Evolutionary conservation across 1,284 basidiomycete species (phyloP), one percentile per base, ranked within the genome.

Genomic region (Sporisorium sorghi): DNA sequence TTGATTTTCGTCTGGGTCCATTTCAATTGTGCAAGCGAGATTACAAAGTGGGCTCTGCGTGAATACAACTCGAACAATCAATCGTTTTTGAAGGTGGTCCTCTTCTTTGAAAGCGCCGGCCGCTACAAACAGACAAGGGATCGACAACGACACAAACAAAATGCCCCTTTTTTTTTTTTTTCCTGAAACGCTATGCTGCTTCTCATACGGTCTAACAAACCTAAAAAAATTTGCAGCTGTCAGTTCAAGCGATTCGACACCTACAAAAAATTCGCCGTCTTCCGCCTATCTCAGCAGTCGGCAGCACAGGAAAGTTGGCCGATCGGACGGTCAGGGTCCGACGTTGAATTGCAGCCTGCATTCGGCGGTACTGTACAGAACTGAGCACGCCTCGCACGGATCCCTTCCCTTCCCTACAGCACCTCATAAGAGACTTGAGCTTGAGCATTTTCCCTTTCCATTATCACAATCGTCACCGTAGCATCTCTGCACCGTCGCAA

Each of bases 301-400:
- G 9, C 15, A 9, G 33, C 14, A 12, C 33, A 33, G 33, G 19
- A 23, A 23, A 8, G 33, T 5, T 37, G 3, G 49, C 32, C 35
- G 33, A n/a, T 40, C 44, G 44, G 54, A 48, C 17, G 24, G 12
- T 47, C 54, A 56, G 54, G 54, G 54, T 56, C 54, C 54, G 54
- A 47, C 33, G 7, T 14, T 28, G 24, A 12, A 23, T 23, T 40
- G 23, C 43, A 10, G 15, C 5, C 9, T 49, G 26, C 47, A 43
- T 43, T 23, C 14, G 26, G n/a, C 37, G 26, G 26, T 37, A 37
- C 35, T 2, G 37, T 40, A 37, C 23, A n/a, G 12, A 9, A 19
- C 7, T 12, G 8, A 11, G 32, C 8, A 3, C 3, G 17, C 21
- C 40, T 35, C 49, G 56, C 56, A 43, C 47, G 39, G 30, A 43